Evolutionary conservation across 2,329 filamentous ascomycete species (phyloP), one percentile per base, ranked within the genome.

Genomic region (Fusarium poae): DNA sequence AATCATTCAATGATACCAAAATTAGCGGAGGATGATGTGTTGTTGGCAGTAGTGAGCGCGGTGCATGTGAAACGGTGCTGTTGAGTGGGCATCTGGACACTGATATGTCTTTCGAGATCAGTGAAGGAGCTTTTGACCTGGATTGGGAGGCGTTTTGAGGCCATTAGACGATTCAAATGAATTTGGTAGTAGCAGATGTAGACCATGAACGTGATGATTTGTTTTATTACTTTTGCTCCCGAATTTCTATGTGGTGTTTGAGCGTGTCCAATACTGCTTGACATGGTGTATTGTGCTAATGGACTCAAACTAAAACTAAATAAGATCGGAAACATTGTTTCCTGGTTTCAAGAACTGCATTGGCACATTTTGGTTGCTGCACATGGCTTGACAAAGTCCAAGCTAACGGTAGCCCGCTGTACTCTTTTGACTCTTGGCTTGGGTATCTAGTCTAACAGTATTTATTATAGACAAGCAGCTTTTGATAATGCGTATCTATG

Each of bases 131-230:
- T 74, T 78, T 76, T 72, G 72, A 77, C 74, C 72, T 75, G 75
- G 68, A 72, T 65, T 77, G 71, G 73, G 59, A 70, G 78, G 78
- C 78, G 78, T 80, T 79, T 75, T 75, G 77, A 77, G 73, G 73
- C 68, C 73, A 79, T 80, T 50, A 80, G 78, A 80, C 74, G 77
- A 79, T 77, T 78, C 74, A 74, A 59, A 80, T 72, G 76, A 78
- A 76, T 72, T 78, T 73, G 65, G 59, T 72, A 72, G 72, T 72
- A 73, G 72, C 72, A 67, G 72, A 76, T 72, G 69, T 77, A 77
- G 74, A 76, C 73, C 60, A 76, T 62, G 73, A 75, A 74, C 66
- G 75, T 76, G 71, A 77, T 65, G 66, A 74, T 72, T 73, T 72
- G 50, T 64, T 53, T 53, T 70, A 56, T 71, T 62, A 73, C 50